Conservation (phyloP, 2,329 filamentous ascomycete genomes). For the Aureobasidium mangrovei region DNA sequence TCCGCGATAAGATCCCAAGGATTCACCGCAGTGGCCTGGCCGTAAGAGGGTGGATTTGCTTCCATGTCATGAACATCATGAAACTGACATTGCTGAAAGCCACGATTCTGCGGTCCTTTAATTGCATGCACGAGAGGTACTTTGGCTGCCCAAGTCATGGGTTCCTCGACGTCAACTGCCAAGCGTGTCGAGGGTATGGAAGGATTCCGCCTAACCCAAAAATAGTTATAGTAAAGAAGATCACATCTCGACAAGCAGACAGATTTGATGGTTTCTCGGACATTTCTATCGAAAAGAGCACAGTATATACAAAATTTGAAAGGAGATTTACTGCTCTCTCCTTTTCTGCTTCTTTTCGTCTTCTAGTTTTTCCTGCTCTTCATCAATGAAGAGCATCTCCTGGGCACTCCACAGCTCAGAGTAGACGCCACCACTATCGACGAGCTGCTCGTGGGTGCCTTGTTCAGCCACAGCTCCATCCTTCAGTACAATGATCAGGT, state of each 20-base stretch:
- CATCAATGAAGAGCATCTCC: conserved; percentile 31
- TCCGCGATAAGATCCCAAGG: conserved; percentile 48
- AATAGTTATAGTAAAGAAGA: not conserved
- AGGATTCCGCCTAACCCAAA: conserved; percentile 3
- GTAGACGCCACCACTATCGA: conserved; percentile 73
- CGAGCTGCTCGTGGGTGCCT: conserved; percentile 77
- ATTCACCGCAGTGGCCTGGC: conserved; percentile 46
- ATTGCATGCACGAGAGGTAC: not conserved
- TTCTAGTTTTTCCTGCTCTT: conserved; percentile 18
- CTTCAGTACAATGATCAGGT: conserved; percentile 84
- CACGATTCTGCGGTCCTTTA: not conserved
- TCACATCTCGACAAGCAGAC: not conserved
- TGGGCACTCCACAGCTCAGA: conserved; percentile 74
- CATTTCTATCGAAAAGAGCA: not conserved
- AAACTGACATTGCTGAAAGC: not conserved
- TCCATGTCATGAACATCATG: conserved; percentile 36
- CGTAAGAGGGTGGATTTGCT: conserved; percentile 51
- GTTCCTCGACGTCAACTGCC: not conserved
- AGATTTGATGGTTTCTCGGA: not conserved
- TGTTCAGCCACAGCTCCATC: conserved; percentile 78
- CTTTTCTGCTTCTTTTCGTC: conserved; percentile 9
- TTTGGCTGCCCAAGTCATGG: not conserved
- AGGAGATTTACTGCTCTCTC: not conserved
- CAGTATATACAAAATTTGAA: conserved; percentile 7
- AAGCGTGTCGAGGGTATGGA: not conserved